Percentiles rank a stretch among this genome's conserved stretches.
These are phyloP conservation scores for Reticulascus tulasneorum DNA, from an alignment of 2,329 filamentous ascomycete species.

Conservation along the genomic window DNA sequence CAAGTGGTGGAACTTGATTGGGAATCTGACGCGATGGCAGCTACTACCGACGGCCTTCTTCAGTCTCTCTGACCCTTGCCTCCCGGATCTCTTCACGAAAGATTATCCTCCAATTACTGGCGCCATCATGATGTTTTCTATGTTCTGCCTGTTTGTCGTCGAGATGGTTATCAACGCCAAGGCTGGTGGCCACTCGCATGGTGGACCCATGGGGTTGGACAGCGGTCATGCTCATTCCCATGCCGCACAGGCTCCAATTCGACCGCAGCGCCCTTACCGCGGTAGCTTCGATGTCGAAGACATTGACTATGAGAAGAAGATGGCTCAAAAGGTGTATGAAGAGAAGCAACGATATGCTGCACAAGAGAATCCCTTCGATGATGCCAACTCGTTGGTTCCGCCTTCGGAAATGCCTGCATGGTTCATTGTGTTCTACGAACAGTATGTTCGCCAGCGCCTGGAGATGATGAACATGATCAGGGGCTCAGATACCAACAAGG, in stretches of 20 bases:
- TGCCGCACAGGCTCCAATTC: conserved; percentile 18
- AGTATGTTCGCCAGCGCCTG: conserved; percentile 57
- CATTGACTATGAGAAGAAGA: conserved; percentile 34
- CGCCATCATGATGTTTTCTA: conserved; percentile 61
- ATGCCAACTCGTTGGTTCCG: conserved; percentile 24
- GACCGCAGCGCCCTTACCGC: conserved; percentile 25
- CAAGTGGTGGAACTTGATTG: too few species aligned
- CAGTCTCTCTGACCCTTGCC: conserved; percentile 47
- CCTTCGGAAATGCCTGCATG: conserved; percentile 56
- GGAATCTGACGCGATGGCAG: conserved; percentile 17
- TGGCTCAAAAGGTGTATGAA: conserved; percentile 35
- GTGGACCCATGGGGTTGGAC: conserved; percentile 44
- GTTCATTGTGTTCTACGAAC: conserved; percentile 61
- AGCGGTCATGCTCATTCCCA: conserved; percentile 6
- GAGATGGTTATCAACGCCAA: conserved; percentile 60
- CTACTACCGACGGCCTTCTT: conserved; percentile 58
- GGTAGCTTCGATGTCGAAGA: conserved; percentile 30
- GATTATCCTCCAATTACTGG: conserved; percentile 59
- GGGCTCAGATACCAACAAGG: conserved; percentile 24
- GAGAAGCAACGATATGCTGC: conserved; percentile 23
- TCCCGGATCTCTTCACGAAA: conserved; percentile 56
- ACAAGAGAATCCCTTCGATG: conserved; percentile 18
- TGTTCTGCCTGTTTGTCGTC: conserved; percentile 58
- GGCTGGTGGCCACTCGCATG: conserved; percentile 55
- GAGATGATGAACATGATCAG: conserved; percentile 55